Base-by-base conservation (phyloP, 768 basidiomycete genomes). In the Trametes cinnabarina region DNA sequence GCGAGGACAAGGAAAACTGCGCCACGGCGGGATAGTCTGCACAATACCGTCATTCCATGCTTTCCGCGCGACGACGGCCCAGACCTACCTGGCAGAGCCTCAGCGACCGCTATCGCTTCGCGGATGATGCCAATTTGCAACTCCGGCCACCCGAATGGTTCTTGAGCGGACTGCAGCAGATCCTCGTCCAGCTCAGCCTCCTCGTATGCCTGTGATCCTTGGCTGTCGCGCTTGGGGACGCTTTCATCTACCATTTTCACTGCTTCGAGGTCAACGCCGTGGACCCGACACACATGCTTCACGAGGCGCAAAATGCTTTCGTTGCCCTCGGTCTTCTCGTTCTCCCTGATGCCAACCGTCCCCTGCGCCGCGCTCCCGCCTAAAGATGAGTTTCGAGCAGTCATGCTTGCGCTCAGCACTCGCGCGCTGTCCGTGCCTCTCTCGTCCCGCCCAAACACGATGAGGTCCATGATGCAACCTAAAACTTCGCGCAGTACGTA, bases 101-200 rank as follows among this genome's bases (percentile, higher is more conserved):
- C 93, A 1, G 93, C 91, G 3, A 98, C 86, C 0, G 90, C 87
- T 20, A 98, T 86, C 0, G 94, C 92, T 69, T 98, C 97, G 35
- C 93, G 83, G 20, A 98, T 79, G n/a, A 95, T 85, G 22, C 93
- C 94, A 17, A 98, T 83, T 75, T 97, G 96, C 39, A 99, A 76
- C 69, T 94, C 92, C 3, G 94, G 88, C 96, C 96, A 98, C 4
- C 97, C 97, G 68, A 86, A 91, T 4, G 81, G 72, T 61, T 85
- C 83, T 23, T 72, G 75, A 28, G 74, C 69, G 19, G 74, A 72
- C 32, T 75, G 74, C 9, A 75, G 58, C 4, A 63, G 34, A 0
- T 74, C 72, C 51, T 81, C 79, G 46, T 79, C 76, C 54, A 79
- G 51, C 23, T 66, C 60, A 11, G 48, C 20, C 4, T 53, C 58